phyloP scores from a whole-genome alignment of 202 grass and related monocot genomes.

The Hordeum pubiflorum region DNA sequence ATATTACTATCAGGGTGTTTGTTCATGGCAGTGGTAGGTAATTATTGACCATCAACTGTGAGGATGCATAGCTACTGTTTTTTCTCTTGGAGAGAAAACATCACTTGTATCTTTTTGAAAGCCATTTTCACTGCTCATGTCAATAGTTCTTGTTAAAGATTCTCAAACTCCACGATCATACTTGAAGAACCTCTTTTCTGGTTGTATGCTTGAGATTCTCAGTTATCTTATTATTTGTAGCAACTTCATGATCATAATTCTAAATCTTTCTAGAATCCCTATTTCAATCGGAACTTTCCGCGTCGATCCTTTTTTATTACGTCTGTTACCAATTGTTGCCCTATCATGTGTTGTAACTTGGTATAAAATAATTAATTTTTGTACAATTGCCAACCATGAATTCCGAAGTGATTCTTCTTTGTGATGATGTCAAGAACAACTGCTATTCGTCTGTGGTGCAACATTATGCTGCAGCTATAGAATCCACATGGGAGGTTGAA shows the following conservation, averaged over 20 bases:
- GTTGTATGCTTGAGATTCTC: background rate
- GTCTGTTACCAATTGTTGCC: constrained; percentile 1
- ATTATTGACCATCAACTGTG: constrained; percentile 10
- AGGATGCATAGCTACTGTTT: constrained; percentile 6
- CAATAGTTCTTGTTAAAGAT: background rate
- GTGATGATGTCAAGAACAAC: background rate
- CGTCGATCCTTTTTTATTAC: no score
- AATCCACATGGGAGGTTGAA: background rate
- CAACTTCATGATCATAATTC: constrained; percentile 6
- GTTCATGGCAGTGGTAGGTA: constrained; percentile 96
- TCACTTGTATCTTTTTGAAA: constrained; percentile 14
- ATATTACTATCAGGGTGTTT: constrained; percentile 99
- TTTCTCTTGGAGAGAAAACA: background rate
- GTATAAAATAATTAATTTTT: background rate
- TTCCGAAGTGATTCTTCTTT: constrained; percentile 8
- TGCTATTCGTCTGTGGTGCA: background rate
- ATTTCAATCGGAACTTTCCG: no score
- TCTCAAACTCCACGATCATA: background rate
- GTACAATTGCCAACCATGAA: constrained; percentile 17
- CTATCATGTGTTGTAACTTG: background rate
- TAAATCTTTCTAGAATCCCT: background rate
- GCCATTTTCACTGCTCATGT: background rate
- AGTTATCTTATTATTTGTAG: constrained; percentile 10
- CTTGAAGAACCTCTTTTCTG: background rate
- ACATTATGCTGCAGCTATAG: constrained; percentile 26